These are phyloP conservation scores for Cydonia oblonga DNA, from an alignment of 331 rosid genomes.

Conservation along the genomic window DNA sequence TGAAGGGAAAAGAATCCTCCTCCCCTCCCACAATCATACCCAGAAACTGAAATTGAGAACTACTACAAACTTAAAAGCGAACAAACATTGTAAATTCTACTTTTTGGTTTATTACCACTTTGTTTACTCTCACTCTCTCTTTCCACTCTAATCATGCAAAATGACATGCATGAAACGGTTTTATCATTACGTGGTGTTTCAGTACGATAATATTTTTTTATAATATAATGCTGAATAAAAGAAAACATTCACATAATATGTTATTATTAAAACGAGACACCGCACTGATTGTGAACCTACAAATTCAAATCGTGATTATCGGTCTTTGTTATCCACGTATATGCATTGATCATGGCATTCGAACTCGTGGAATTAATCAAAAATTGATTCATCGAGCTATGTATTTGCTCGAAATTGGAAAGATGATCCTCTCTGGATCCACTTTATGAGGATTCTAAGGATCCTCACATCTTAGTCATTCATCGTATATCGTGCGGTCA, in stretches of 20 bases:
- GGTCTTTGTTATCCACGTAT: not conserved
- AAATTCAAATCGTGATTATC: not conserved
- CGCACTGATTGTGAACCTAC: rapidly evolving
- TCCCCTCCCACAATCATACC: not conserved
- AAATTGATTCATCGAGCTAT: conserved; percentile 4
- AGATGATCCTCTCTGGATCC: too few relatives aligned
- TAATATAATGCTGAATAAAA: too few relatives aligned
- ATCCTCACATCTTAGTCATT: rapidly evolving
- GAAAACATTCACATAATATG: too few relatives aligned
- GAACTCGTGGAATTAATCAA: conserved; percentile 17
- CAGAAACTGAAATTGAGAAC: not conserved
- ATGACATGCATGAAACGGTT: too few relatives aligned
- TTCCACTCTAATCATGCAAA: not conserved
- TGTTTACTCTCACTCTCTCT: not conserved
- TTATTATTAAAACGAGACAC: too few relatives aligned
- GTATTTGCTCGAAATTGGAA: not conserved
- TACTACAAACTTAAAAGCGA: not conserved
- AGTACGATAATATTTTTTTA: too few relatives aligned
- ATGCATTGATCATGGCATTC: conserved; percentile 22
- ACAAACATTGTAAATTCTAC: not conserved
- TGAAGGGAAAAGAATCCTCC: too few relatives aligned
- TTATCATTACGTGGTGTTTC: too few relatives aligned
- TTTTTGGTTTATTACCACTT: not conserved
- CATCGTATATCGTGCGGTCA: rapidly evolving
- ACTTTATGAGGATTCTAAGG: rapidly evolving